Conservation (phyloP, 2,329 filamentous ascomycete genomes). For the Fusarium coicis region DNA sequence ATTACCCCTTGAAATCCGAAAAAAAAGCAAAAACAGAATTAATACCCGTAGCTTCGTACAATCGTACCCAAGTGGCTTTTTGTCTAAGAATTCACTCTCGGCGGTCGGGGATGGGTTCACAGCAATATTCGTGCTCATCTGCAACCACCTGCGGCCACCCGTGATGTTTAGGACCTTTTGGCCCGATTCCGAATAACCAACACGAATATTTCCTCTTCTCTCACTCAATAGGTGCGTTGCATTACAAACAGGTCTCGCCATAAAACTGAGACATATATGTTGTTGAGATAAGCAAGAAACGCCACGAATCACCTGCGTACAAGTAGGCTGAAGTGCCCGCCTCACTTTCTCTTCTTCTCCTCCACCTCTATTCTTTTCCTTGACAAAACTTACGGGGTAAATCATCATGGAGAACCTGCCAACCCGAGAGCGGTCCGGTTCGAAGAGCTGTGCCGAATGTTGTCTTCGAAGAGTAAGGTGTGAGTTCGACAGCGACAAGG, state of each 20-base stretch:
- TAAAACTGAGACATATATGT: constrained; percentile 1
- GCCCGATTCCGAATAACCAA: neutral
- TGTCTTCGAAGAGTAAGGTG: constrained; percentile 62
- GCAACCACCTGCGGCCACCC: neutral
- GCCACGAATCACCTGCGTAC: neutral
- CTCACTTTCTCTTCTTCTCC: neutral
- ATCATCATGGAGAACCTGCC: neutral
- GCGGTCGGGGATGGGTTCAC: neutral
- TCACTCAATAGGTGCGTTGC: neutral
- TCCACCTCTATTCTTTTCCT: neutral
- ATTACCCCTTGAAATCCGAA: neutral
- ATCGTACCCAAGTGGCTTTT: neutral
- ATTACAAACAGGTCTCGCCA: neutral
- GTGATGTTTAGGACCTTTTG: neutral
- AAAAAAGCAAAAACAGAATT: neutral
- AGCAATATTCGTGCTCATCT: neutral
- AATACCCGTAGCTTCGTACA: neutral
- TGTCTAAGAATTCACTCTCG: neutral
- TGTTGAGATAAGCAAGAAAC: neutral
- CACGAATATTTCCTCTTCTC: neutral
- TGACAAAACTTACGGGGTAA: neutral
- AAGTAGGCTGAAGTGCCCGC: neutral
- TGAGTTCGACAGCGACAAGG: constrained; percentile 52
- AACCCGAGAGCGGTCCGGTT: constrained; percentile 48
- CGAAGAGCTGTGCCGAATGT: constrained; percentile 53